Base-by-base conservation (phyloP, 345 rosid genomes). In the Hibiscus mutabilis region DNA sequence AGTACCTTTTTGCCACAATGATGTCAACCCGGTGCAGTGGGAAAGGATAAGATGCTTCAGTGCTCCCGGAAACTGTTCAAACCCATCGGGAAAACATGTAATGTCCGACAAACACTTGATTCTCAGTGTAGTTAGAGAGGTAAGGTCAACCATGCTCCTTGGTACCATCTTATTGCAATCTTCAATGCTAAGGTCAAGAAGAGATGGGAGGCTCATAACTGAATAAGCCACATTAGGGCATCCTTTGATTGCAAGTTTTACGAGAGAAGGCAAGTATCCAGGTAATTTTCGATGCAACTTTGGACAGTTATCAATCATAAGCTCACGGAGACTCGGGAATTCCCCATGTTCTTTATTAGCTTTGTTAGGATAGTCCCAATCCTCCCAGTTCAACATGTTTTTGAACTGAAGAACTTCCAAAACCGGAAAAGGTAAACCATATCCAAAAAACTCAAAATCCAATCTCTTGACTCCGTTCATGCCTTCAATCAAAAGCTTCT, bases 241-340 rank as follows among this genome's bases (percentile, higher is more conserved):
- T 9, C 29, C 60, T 15, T 5, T 16, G 27, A 81, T 69, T 4
- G 1, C n/a, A 42, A 81, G 73, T 46, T 6, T 33, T 14, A 46
- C 18, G 1, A 71, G 63, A 16, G 74, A 59, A 53, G 69, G 77
- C 24, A 82, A 72, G 21, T 29, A 29, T 33, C 22, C 24, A 6
- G 85, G 80, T 22, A 76, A 42, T 49, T 4, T 51, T 12, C 24
- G 22, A 16, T 0, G 49, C 56, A 79, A 53, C 29, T 71, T 71
- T 16, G 77, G 79, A 42, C 83, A 79, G 10, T 49, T 3, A n/a
- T 14, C 29, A 11, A 82, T 56, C 27, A 13, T 2, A 31, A 82
- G 80, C 70, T 79, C 72, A 1, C 40, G 40, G 2, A 82, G 82
- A n/a, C 44, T 40, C 29, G 75, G 81, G 42, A 82, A 82, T 44